Evolutionary conservation across 139 green algal genomes (phyloP), one percentile per base, ranked within the genome.

Genomic region (Desmodesmus armatus): DNA sequence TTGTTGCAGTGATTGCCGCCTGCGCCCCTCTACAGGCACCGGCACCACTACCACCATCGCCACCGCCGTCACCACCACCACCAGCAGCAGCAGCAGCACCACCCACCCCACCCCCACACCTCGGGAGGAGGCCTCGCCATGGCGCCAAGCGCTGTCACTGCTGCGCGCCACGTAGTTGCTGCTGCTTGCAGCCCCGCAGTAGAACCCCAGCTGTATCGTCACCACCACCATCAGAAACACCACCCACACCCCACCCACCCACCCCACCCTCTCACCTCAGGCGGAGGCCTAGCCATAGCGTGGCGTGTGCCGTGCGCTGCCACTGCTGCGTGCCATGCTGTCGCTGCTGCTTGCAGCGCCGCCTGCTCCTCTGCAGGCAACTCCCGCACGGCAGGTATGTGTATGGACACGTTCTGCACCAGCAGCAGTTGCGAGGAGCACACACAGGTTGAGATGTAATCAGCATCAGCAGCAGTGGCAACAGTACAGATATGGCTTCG

Each of bases 311-410:
- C 67, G 35, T 70, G 37, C 35, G 1, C 11, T 62, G 71, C 58
- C 39, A 89, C 58, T 67, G 43, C n/a, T 49, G 79, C 41, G 60
- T 70, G 5, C 85, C 85, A 92, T 25, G 62, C 58, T 2, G 79
- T 89, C 7, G 77, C 63, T 9, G 88, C 88, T 19, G 49, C 78
- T 19, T 78, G 17, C 4, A 80, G 79, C 19, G 88, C 88, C 4
- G 73, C 66, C 40, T 80, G 37, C 73, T 92, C 85, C 37, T 85
- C 85, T 11, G 72, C 44, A 2, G 85, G 67, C 43, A 92, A 66
- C 66, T 90, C 85, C 15, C 88, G 85, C 29, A 92, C 88, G 0
- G 83, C 73, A 5, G 88, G 88, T 49, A 92, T 92, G 79, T 87
- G 75, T 63, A 92, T 92, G 53, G 79, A 55, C 11, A 43, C 73